These are phyloP conservation scores for Ophiostoma tasmaniense DNA, from an alignment of 2,329 filamentous ascomycete species.

Conservation along the genomic window DNA sequence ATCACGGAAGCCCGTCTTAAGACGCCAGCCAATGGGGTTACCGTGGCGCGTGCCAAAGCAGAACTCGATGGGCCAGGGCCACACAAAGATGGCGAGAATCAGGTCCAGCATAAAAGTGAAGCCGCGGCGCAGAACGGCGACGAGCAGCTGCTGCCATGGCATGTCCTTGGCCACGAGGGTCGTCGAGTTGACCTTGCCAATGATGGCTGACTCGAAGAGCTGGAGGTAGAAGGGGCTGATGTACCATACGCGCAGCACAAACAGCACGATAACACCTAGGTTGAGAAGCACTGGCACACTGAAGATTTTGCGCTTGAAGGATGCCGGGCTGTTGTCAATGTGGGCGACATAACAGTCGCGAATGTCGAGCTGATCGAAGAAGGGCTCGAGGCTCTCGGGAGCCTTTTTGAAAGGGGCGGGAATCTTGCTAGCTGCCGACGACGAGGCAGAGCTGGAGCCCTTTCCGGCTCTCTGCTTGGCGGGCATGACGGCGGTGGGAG, in stretches of 20 bases:
- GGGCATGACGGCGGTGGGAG: not conserved
- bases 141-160: conserved; percentile 47
- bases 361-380: conserved; percentile 57
- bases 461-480: conserved; percentile 23
- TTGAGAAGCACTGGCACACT: conserved; percentile 72
- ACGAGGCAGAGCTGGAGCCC: conserved; percentile 13
- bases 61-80: conserved; percentile 68
- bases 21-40: conserved; percentile 65
- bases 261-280: conserved; percentile 51
- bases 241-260: conserved; percentile 59
- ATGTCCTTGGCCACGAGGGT: conserved; percentile 53
- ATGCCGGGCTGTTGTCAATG: conserved; percentile 60
- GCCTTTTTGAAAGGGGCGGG: conserved; percentile 62
- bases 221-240: conserved; percentile 65
- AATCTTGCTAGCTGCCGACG: conserved; percentile 25
- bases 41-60: conserved; percentile 49
- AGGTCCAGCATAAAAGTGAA: conserved; percentile 67
- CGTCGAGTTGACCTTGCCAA: conserved; percentile 52
- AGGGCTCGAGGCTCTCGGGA: conserved; percentile 53
- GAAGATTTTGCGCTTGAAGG: conserved; percentile 78
- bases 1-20: conserved; percentile 64
- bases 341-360: conserved; percentile 76
- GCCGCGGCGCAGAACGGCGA: conserved; percentile 51
- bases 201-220: conserved; percentile 56
- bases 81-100: conserved; percentile 56